These are phyloP conservation scores for Aspergillus unguis DNA, from an alignment of 2,329 filamentous ascomycete genomes.

Conservation along the genomic window DNA sequence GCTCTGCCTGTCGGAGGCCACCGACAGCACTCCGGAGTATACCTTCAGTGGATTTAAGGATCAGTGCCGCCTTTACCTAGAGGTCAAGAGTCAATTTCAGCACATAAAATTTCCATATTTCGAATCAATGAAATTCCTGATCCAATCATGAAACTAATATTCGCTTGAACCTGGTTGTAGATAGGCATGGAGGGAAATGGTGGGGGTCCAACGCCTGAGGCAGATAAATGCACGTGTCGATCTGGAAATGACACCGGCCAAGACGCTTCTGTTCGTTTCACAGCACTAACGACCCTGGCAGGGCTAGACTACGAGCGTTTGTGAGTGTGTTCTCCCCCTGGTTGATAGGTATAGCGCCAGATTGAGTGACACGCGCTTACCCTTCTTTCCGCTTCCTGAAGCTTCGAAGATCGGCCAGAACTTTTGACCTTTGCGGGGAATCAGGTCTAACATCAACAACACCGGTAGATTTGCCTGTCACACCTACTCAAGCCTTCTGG, in stretches of 20 bases:
- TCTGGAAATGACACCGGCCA: not conserved
- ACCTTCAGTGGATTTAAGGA: constrained; percentile 17
- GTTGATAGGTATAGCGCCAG: not conserved
- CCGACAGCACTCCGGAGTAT: constrained; percentile 29
- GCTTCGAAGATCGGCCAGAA: constrained; percentile 7
- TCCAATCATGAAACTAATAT: not conserved
- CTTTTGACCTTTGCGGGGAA: constrained; percentile 13
- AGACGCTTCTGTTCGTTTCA: constrained; percentile 1
- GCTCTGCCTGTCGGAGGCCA: constrained; percentile 32
- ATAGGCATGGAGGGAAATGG: constrained; percentile 3
- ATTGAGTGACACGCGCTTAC: constrained; percentile 6
- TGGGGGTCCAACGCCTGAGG: constrained; percentile 18
- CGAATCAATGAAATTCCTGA: not conserved
- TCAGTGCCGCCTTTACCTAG: too few relatives aligned
- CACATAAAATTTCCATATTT: too few relatives aligned
- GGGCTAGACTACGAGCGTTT: too few relatives aligned
- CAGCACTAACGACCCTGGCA: not conserved
- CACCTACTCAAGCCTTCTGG: not conserved
- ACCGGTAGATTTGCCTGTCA: not conserved
- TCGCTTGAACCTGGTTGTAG: constrained; percentile 4
- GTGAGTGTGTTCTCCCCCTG: too few relatives aligned
- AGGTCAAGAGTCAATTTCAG: not conserved
- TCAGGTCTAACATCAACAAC: not conserved
- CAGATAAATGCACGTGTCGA: constrained; percentile 21
- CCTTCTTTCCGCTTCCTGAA: constrained; percentile 14